Percentiles rank a stretch among this genome's conserved stretches.
Evolutionary conservation across 1,139 yeast genomes (phyloP).

Genomic region (Lodderomyces margitis): DNA sequence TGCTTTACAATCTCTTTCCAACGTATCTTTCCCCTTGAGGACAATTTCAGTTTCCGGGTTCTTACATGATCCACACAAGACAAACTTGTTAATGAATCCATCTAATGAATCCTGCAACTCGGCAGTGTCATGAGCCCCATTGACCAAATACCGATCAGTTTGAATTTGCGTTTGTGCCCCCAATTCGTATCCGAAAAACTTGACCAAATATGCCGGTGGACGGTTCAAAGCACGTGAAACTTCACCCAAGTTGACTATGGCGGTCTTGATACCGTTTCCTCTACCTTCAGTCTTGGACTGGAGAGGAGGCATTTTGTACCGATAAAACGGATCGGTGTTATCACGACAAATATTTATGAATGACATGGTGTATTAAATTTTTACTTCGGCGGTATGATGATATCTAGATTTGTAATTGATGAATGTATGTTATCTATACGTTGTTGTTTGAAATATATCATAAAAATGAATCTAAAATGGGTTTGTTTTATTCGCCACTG

Average conservation of each 20-base stretch:
- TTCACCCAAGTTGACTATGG: constrained; percentile 83
- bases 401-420: neutral
- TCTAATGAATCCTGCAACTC: constrained; percentile 93
- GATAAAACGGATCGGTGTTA: constrained; percentile 96
- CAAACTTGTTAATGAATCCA: constrained; percentile 90
- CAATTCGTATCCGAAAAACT: constrained; percentile 92
- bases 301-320: constrained; percentile 98
- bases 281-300: constrained; percentile 98
- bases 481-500: constrained; percentile 1
- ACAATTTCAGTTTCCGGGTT: constrained; percentile 96
- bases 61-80: constrained; percentile 90
- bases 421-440: neutral
- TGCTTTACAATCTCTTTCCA: constrained; percentile 95
- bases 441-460: neutral
- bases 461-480: neutral
- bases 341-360: constrained; percentile 94
- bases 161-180: constrained; percentile 93
- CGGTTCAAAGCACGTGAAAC: constrained; percentile 94
- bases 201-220: constrained; percentile 87
- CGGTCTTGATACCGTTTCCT: constrained; percentile 99
- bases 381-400: constrained; percentile 2
- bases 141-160: constrained; percentile 85
- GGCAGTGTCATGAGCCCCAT: constrained; percentile 90
- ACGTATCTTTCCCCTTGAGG: constrained; percentile 70
- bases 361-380: constrained; percentile 54